phyloP scores from a whole-genome alignment of 331 rosid species.

The Stylosanthes scabra region DNA sequence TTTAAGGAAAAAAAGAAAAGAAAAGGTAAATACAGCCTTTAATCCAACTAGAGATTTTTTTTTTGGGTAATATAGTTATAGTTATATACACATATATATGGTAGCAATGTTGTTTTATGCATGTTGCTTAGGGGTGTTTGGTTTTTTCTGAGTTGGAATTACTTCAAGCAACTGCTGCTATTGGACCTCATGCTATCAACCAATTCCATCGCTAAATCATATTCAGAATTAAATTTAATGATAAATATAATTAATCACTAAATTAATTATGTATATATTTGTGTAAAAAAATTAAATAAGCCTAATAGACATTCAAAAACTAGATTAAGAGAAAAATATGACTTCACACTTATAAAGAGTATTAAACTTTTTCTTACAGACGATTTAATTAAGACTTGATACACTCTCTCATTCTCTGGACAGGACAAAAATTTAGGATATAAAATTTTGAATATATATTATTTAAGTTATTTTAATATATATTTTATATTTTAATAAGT shows the following conservation, averaged over 20 bases:
- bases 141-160: not conserved
- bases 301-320: not conserved
- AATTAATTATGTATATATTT: not conserved
- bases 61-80: too few species aligned
- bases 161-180: not conserved
- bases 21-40: too few species aligned
- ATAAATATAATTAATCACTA: not conserved
- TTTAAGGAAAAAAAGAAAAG: too few species aligned
- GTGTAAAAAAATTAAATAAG: not conserved
- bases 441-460: too few species aligned
- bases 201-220: not conserved
- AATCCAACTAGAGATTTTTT: too few species aligned
- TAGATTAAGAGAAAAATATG: not conserved
- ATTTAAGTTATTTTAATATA: too few species aligned
- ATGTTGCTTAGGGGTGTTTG: conserved; percentile 13
- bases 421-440: too few species aligned
- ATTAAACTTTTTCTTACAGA: not conserved
- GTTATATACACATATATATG: not conserved
- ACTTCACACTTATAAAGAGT: too few species aligned
- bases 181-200: not conserved
- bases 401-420: too few species aligned
- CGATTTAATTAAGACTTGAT: too few species aligned
- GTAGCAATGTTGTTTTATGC: conserved; percentile 28
- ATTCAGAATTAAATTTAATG: not conserved
- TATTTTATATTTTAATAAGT: too few species aligned